Evolutionary conservation across 1,284 basidiomycete species (phyloP), one percentile per base, ranked within the genome.

Genomic region (Sporisorium sorghi): DNA sequence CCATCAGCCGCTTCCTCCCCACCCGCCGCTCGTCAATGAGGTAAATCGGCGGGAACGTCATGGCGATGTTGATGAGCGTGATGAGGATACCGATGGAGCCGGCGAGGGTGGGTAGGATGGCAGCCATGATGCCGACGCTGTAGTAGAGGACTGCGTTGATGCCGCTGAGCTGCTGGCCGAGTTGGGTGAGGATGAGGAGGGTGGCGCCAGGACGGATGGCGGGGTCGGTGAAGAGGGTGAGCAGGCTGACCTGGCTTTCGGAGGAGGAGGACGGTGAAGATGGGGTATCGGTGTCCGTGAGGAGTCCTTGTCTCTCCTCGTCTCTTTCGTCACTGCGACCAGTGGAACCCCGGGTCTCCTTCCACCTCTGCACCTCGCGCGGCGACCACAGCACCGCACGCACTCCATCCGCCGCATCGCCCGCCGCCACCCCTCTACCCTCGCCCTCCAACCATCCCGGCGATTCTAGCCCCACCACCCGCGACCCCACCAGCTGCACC

Each of bases 11-110:
- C 49, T 84, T 84, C 12, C 87, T 76, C 2, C 86, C 87, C 0
- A 87, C 51, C 10, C 85, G 83, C 75, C 94, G 92, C 42, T 83
- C 82, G 44, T 72, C 63, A 61, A 97, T 92, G 40, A 97, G 87
- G 73, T 93, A 87, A 51, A 97, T 91, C 4, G 94, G 91, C 1
- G 91, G 90, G 72, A 91, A 88, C 0, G 91, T 92, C 90, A 91
- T 91, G 65, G 90, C 73, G 40, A 88, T 91, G 83, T 97, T 97
- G 61, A 83, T 73, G 48, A 83, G 24, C 12, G 81, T 83, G 51
- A 83, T 82, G 1, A 82, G 65, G 47, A 83, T 67, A 2, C 77
- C 79, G 30, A 83, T 76, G 17, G 56, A 64, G 3, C 65, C 57
- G 35, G 77, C 80, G 10, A 74, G 58, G 1, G 55, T 28, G 15